Base-by-base conservation (phyloP, 805 yeast species). In the Wickerhamiella musiphila region DNA sequence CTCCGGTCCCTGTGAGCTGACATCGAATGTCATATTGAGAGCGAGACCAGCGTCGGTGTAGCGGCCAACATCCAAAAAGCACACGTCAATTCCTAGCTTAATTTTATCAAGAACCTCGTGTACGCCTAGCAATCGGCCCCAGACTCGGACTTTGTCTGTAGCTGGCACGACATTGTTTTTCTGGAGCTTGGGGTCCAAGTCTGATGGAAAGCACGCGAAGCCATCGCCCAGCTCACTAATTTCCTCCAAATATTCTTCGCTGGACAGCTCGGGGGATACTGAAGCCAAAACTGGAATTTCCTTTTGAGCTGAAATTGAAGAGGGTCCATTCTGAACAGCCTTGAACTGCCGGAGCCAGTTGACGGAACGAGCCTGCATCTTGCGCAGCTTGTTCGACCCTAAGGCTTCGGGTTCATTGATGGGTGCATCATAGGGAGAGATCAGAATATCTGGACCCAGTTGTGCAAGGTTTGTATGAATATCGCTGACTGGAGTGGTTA, bases 11-110 rank as follows among this genome's bases (percentile, higher is more conserved):
- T 34, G 38, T 24, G 42, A 39, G 16, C 33, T 28, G 11, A 44
- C 49, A 0, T 45, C 46, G 14, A 50, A 43, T 8, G 32, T 32
- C 29, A 56, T 49, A 5, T 44, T 45, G 12, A 60, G 43, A 2
- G 63, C 65, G 2, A 51, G 35, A 1, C 65, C 65, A 3, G 49
- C 46, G 21, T 60, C 58, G 11, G 61, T 42, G 29, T 35, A 40
- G 6, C 35, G 33, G 4, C 48, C 46, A 18, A 53, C 34, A 18
- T 54, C 56, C 3, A 47, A 53, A 13, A 41, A 36, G 21, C 60
- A 37, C 2, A 61, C 12, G 34, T 60, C 65, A 22, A 46, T 35
- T 2, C 64, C 64, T 13, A 36, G 25, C 13, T 32, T 34, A 5
- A 60, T 30, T 9, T 46, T 43, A 2, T 40, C 40, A 6, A 58